phyloP scores from a whole-genome alignment of 208 protist genomes.

The Leishmania turanica region DNA sequence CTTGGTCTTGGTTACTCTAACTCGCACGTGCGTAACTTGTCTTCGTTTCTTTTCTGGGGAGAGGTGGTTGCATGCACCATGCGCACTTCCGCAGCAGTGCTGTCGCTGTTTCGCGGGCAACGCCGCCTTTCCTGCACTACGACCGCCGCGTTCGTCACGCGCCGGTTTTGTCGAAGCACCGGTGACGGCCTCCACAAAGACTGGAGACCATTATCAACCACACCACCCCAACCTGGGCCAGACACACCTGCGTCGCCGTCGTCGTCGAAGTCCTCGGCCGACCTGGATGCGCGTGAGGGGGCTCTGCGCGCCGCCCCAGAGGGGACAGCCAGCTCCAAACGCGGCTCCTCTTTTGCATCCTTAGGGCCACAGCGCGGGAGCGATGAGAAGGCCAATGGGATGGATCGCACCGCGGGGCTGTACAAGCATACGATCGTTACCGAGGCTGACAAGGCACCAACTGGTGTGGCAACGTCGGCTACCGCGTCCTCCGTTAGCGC shows the following conservation, averaged over 20 bases:
- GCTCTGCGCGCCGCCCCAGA: conserved; percentile 18
- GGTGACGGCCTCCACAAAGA: neutral
- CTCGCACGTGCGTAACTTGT: neutral
- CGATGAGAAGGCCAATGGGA: neutral
- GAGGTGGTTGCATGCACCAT: neutral
- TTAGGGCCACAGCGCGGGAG: conserved; percentile 21
- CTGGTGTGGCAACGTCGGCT: conserved; percentile 21
- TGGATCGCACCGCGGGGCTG: conserved; percentile 13
- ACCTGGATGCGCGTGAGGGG: neutral
- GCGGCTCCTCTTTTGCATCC: conserved; percentile 72
- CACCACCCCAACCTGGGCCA: neutral
- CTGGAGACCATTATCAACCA: neutral
- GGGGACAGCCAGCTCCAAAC: conserved; percentile 17
- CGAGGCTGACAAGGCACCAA: conserved; percentile 26
- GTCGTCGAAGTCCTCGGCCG: neutral
- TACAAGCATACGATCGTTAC: conserved; percentile 49
- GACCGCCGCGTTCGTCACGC: neutral
- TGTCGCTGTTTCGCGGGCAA: neutral
- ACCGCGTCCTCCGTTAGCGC: conserved; percentile 1
- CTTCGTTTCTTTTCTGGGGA: neutral
- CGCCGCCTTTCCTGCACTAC: neutral
- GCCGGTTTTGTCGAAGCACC: neutral
- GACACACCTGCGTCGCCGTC: neutral
- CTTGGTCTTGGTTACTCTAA: neutral
- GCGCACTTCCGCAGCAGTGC: neutral